Percentiles rank a stretch among this genome's conserved stretches.
phyloP scores from a whole-genome alignment of 2,329 filamentous ascomycete genomes.

The Colletotrichum godetiae region DNA sequence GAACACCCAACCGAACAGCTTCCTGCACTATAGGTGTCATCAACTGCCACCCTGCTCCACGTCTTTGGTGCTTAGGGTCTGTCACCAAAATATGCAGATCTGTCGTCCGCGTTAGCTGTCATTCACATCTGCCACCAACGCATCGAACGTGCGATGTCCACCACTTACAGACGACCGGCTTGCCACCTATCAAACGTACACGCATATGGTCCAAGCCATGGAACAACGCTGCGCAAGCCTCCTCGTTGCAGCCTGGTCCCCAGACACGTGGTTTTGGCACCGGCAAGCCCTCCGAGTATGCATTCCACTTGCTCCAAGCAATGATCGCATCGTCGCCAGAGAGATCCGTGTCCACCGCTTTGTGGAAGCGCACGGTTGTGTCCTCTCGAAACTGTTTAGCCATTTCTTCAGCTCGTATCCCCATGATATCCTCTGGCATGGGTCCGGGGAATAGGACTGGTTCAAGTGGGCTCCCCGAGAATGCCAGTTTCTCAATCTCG shows the following conservation, averaged over 20 bases:
- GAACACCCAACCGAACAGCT: constrained; percentile 49
- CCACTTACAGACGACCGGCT: constrained; percentile 49
- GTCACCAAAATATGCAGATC: constrained; percentile 53
- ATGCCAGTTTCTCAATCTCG: constrained; percentile 29
- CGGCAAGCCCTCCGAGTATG: constrained; percentile 43
- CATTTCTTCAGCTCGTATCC: constrained; percentile 39
- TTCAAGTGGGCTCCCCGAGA: constrained; percentile 16
- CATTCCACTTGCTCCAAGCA: constrained; percentile 50
- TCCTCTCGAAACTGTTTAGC: constrained; percentile 34
- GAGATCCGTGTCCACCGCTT: constrained; percentile 35
- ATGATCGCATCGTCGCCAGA: constrained; percentile 43
- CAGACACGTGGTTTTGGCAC: constrained; percentile 39
- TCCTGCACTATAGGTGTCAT: constrained; percentile 48
- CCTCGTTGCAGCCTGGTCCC: constrained; percentile 45
- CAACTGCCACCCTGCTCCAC: constrained; percentile 48
- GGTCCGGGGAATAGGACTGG: constrained; percentile 44
- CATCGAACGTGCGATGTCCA: background rate
- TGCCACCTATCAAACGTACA: constrained; percentile 44
- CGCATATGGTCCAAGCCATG: constrained; percentile 45
- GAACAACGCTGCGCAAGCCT: constrained; percentile 48
- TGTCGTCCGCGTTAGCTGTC: constrained; percentile 33
- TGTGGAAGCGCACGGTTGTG: constrained; percentile 24
- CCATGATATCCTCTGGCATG: constrained; percentile 40
- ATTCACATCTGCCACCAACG: background rate
- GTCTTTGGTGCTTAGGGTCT: constrained; percentile 48